Conservation (phyloP, 495 filamentous ascomycete species). For the Hypoxylon fragiforme region DNA sequence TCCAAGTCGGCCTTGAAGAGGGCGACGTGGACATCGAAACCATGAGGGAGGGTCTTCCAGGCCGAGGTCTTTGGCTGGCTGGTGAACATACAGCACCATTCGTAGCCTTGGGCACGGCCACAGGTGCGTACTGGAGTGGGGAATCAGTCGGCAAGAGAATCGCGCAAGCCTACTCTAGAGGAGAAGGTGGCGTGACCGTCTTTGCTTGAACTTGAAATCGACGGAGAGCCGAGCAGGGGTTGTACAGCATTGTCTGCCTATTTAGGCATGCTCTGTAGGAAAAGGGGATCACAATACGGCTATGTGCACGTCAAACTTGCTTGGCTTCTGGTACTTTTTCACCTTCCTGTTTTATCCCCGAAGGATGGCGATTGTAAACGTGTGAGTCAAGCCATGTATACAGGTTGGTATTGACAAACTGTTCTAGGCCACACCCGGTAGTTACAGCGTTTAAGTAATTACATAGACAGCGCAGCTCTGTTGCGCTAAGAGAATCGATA, state of each 20-base stretch:
- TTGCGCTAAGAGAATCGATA: no score
- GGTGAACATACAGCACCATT: slow-evolving; percentile 95
- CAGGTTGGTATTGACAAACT: no score
- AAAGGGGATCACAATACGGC: no score
- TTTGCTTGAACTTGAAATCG: slow-evolving; percentile 3
- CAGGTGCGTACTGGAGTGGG: slow-evolving; percentile 91
- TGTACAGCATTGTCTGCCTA: not conserved
- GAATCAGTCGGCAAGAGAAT: slow-evolving; percentile 75
- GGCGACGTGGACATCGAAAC: slow-evolving; percentile 73
- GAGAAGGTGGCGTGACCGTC: slow-evolving; percentile 17
- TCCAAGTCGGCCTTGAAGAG: slow-evolving; percentile 74
- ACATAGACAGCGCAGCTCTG: no score
- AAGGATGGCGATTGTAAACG: no score
- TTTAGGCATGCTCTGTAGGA: no score
- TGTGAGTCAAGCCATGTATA: no score
- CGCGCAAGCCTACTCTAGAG: slow-evolving; percentile 39
- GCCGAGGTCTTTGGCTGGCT: slow-evolving; percentile 82
- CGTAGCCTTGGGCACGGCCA: slow-evolving; percentile 81
- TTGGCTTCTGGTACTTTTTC: no score
- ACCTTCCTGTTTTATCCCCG: no score
- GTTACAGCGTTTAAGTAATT: no score
- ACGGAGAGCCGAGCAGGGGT: not conserved
- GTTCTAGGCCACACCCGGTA: no score
- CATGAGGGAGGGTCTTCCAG: slow-evolving; percentile 70
- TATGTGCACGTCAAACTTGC: no score